A percentile compares a stretch with the other conserved stretches of the same genome.
phyloP scores from a whole-genome alignment of 1,139 yeast species.

The Suhomyces choctaworum region DNA sequence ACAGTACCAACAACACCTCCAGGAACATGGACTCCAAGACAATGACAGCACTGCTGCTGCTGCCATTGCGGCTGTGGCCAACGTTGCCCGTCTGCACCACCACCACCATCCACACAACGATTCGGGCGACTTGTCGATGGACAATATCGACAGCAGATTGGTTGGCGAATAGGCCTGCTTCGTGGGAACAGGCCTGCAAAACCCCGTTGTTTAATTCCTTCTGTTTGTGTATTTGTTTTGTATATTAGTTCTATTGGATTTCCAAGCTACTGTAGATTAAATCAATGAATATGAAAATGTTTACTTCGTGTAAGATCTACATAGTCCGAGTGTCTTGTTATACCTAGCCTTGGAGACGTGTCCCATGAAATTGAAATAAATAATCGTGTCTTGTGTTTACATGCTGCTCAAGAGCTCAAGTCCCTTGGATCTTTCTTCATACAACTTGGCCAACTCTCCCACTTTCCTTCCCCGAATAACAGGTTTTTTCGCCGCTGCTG shows the following conservation, averaged over 20 bases:
- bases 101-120: constrained; percentile 26
- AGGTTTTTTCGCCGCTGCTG: constrained; percentile 35
- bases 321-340: too few relatives aligned
- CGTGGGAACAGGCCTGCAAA: neutral
- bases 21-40: constrained; percentile 28
- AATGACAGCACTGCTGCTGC: constrained; percentile 38
- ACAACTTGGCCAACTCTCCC: constrained; percentile 53
- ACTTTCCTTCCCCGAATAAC: constrained; percentile 57
- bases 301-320: neutral
- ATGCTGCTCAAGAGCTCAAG: constrained; percentile 46
- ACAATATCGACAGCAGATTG: constrained; percentile 48
- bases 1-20: constrained; percentile 36
- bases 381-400: constrained; percentile 22
- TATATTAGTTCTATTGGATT: constrained; percentile 10
- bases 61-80: constrained; percentile 47
- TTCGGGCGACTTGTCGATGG: constrained; percentile 44
- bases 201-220: constrained; percentile 4
- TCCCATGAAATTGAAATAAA: too few relatives aligned
- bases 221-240: constrained; percentile 11
- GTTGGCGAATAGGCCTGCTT: constrained; percentile 39
- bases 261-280: too few relatives aligned
- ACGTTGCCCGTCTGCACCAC: constrained; percentile 29
- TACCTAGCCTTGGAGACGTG: too few relatives aligned
- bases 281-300: neutral
- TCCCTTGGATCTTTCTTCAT: constrained; percentile 58